Evolutionary conservation across 768 basidiomycete species (phyloP).

Genomic region (Russula foetens): DNA sequence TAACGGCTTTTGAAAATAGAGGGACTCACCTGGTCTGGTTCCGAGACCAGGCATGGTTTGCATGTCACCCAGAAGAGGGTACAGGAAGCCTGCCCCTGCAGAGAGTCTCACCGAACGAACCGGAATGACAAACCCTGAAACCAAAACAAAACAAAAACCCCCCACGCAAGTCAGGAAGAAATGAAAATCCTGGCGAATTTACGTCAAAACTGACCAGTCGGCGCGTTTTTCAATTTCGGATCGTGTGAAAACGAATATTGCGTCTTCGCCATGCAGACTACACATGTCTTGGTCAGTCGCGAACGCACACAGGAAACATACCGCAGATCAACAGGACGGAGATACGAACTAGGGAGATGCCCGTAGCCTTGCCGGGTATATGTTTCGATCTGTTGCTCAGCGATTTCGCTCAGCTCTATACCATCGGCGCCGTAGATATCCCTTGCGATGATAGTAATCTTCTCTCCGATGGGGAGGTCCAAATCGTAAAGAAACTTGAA

Average conservation of each 20-base stretch:
- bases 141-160: background rate
- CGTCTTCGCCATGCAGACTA: constrained; percentile 96
- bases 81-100: constrained; percentile 93
- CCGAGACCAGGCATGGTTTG: constrained; percentile 96
- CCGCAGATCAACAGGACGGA: background rate
- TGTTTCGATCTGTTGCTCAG: constrained; percentile 76
- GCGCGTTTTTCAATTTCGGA: constrained; percentile 82
- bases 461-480: constrained; percentile 72
- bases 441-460: constrained; percentile 80
- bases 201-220: constrained; percentile 45
- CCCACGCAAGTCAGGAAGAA: background rate
- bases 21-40: constrained; percentile 67
- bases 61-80: constrained; percentile 94
- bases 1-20: background rate
- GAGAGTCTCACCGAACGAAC: constrained; percentile 82
- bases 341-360: constrained; percentile 60
- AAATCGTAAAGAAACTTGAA: constrained; percentile 96
- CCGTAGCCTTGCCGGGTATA: constrained; percentile 88
- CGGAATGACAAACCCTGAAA: constrained; percentile 80
- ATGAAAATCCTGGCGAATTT: constrained; percentile 1
- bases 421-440: constrained; percentile 94
- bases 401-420: constrained; percentile 78
- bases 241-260: constrained; percentile 98
- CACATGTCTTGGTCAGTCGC: constrained; percentile 11
- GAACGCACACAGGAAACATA: background rate